Conservation (phyloP, 805 yeast species). For the Saturnispora diversa region DNA sequence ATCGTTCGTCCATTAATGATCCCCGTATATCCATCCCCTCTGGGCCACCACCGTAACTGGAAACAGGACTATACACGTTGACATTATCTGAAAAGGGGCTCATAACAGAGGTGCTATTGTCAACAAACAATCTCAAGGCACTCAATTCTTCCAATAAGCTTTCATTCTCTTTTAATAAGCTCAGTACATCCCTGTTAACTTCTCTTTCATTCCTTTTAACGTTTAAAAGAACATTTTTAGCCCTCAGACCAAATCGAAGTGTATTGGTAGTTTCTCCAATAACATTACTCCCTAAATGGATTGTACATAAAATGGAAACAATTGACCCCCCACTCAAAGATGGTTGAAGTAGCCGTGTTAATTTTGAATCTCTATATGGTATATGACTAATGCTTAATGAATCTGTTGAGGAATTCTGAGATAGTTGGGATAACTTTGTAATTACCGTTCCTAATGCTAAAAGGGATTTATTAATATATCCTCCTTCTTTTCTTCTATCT, state of each 20-base stretch:
- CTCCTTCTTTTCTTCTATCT: conserved; percentile 88
- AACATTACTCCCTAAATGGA: conserved; percentile 54
- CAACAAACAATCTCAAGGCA: conserved; percentile 21
- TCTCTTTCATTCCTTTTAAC: conserved; percentile 51
- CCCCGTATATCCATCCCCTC: conserved; percentile 22
- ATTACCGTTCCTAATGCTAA: conserved; percentile 91
- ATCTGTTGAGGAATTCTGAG: not conserved
- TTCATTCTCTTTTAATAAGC: conserved; percentile 52
- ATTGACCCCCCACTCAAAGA: conserved; percentile 82
- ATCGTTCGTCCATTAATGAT: conserved; percentile 19
- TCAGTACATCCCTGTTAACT: conserved; percentile 38
- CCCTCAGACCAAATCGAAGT: conserved; percentile 84
- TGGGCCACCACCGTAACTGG: too few species aligned
- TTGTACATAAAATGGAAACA: conserved; percentile 80
- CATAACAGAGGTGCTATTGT: conserved; percentile 14
- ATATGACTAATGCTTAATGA: conserved; percentile 43
- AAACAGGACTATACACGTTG: not conserved
- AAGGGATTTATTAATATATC: conserved; percentile 84
- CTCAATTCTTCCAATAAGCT: conserved; percentile 48
- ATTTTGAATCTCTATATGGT: conserved; percentile 89
- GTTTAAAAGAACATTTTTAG: conserved; percentile 71
- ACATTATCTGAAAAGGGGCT: too few species aligned
- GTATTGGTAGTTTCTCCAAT: conserved; percentile 81
- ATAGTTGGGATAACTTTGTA: conserved; percentile 46
- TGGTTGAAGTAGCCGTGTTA: conserved; percentile 85